A percentile compares a stretch with the other conserved stretches of the same genome.
Conservation (phyloP, 1,284 basidiomycete species). For the Sanghuangporus weigelae region DNA sequence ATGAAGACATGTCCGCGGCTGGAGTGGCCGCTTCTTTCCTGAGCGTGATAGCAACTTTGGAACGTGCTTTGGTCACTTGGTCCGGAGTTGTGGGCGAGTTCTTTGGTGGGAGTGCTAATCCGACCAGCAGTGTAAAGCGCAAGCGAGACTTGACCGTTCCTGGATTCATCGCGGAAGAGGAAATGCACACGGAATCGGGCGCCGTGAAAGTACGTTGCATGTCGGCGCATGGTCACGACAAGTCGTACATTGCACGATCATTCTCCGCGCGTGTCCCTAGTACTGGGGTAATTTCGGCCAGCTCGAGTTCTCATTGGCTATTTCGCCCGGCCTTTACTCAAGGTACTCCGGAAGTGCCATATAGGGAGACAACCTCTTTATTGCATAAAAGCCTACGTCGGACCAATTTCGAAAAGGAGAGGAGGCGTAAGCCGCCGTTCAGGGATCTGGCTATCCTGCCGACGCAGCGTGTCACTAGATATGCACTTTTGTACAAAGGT, state of each 20-base stretch:
- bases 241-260: not conserved
- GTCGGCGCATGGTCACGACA: constrained; percentile 3
- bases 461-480: constrained; percentile 63
- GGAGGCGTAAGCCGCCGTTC: constrained; percentile 23
- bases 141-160: constrained; percentile 19
- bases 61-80: constrained; percentile 55
- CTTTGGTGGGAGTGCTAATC: constrained; percentile 34
- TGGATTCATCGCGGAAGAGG: not conserved
- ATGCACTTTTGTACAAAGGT: constrained; percentile 65
- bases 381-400: constrained; percentile 11
- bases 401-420: constrained; percentile 11
- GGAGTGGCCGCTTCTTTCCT: constrained; percentile 58
- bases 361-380: constrained; percentile 1
- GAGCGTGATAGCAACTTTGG: constrained; percentile 45
- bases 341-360: not conserved
- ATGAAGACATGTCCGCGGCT: constrained; percentile 55
- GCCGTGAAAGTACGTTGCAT: constrained; percentile 2
- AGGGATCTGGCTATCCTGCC: constrained; percentile 66
- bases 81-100: constrained; percentile 55
- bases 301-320: constrained; percentile 12
- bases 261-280: not conserved
- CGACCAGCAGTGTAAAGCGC: constrained; percentile 20
- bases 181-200: not conserved
- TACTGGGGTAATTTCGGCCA: not conserved
- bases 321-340: constrained; percentile 11